Evolutionary conservation across 306 rosid species (phyloP), one percentile per base, ranked within the genome.

Genomic region (Cicer bijugum): DNA sequence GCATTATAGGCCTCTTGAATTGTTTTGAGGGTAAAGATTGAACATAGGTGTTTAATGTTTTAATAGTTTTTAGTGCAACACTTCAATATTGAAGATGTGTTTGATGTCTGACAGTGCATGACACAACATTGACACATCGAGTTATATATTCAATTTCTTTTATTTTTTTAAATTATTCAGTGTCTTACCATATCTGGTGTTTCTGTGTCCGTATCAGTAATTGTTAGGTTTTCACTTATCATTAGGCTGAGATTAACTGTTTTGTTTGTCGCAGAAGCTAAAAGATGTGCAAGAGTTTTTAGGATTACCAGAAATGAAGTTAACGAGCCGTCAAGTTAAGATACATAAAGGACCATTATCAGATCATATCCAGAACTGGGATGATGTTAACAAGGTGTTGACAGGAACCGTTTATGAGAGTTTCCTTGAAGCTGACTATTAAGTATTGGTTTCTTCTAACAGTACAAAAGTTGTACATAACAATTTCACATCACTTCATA

Each of bases 311-410:
- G 44, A 9, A 76, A 87, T 72, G 92, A 78, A 83, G 83, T 79
- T 94, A 78, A 84, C 35, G 16, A 94, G 98, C 81, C 87, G 88
- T 43, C 97, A 94, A 68, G 89, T 94, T 40, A 91, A 91, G 84
- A 94, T 94, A 80, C 97, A 88, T 73, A 86, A 81, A 44, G 96
- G 97, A 43, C 82, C 86, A 19, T 20, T 91, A 76, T 86, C 91
- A 0, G 91, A 91, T 35, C 92, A 89, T 81, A 77, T 91, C 72
- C 80, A 56, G 74, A 91, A 94, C 84, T 94, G 97, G 97, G 92
- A 89, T 3, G 97, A 89, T 12, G 96, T 94, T 64, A 89, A 81
- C 85, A 84, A 35, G 76, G 78, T 86, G 4, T 91, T 94, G 20
- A 74, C 51, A 0, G 96, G 92, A 67, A 94, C 97, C 17, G 67